Conservation (phyloP, 1,139 yeast genomes). For the Yamadazyma conglobata region DNA sequence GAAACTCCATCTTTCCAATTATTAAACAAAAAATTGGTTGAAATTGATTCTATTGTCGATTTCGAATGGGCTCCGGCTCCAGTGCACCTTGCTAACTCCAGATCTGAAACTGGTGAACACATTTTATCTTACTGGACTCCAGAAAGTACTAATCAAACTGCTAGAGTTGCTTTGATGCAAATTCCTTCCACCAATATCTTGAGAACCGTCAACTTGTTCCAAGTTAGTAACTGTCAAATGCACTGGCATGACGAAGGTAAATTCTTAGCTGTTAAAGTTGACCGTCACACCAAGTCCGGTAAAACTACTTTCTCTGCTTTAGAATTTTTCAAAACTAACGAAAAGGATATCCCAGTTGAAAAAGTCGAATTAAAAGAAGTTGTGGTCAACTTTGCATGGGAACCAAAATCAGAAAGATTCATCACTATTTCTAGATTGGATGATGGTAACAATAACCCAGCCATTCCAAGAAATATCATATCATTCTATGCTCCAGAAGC, state of each 20-base stretch:
- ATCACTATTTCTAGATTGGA: slow-evolving; percentile 70
- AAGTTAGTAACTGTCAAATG: slow-evolving; percentile 86
- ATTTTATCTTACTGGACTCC: slow-evolving; percentile 96
- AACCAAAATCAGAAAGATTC: slow-evolving; percentile 87
- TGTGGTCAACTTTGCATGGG: slow-evolving; percentile 91
- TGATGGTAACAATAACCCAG: slow-evolving; percentile 59
- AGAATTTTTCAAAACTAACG: slow-evolving; percentile 85
- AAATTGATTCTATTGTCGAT: slow-evolving; percentile 82
- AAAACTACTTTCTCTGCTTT: slow-evolving; percentile 89
- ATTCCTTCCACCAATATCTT: slow-evolving; percentile 79
- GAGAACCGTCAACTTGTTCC: slow-evolving; percentile 91
- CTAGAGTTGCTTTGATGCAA: slow-evolving; percentile 89
- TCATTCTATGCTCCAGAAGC: slow-evolving; percentile 90
- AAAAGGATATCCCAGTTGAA: slow-evolving; percentile 92
- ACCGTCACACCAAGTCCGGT: slow-evolving; percentile 93
- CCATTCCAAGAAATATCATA: slow-evolving; percentile 68
- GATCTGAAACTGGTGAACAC: slow-evolving; percentile 54
- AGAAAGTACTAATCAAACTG: slow-evolving; percentile 87
- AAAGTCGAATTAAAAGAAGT: slow-evolving; percentile 90
- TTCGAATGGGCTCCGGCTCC: slow-evolving; percentile 96
- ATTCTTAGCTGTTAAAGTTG: slow-evolving; percentile 89
- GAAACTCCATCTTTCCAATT: slow-evolving; percentile 67
- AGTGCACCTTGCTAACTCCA: slow-evolving; percentile 60
- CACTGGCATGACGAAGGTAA: slow-evolving; percentile 94
- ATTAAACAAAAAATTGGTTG: slow-evolving; percentile 81